phyloP scores from a whole-genome alignment of 192 early-diverging fungal genomes.

The Pecoramyces ruminantium region DNA sequence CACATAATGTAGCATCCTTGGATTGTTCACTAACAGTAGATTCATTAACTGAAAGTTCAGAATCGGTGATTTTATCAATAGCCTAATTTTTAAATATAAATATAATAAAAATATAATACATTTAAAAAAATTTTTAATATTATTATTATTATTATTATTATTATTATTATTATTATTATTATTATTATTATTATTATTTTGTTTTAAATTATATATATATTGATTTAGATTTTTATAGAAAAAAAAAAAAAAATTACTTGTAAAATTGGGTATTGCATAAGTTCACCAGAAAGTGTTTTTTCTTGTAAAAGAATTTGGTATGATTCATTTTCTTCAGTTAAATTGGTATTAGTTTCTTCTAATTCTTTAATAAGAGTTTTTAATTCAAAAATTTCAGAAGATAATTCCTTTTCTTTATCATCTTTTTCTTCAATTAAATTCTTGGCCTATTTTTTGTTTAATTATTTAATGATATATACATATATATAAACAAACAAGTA shows the following conservation, averaged over 20 bases:
- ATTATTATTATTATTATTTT: too few relatives aligned
- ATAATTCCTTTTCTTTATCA: neutral
- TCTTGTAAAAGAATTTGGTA: constrained; percentile 64
- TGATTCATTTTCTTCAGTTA: constrained; percentile 58
- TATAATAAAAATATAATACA: too few relatives aligned
- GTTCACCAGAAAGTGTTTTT: constrained; percentile 63
- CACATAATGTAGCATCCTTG: neutral
- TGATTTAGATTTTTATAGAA: too few relatives aligned
- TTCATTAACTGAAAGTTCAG: neutral
- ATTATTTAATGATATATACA: too few relatives aligned
- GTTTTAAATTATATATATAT: too few relatives aligned
- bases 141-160: too few relatives aligned
- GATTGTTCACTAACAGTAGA: neutral
- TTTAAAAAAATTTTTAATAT: too few relatives aligned
- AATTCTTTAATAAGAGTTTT: neutral
- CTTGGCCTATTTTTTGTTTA: neutral
- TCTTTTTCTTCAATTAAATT: neutral
- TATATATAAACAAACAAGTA: too few relatives aligned
- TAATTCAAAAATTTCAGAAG: neutral
- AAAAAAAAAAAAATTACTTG: neutral
- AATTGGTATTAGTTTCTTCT: neutral
- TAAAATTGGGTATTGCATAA: constrained; percentile 13
- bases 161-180: too few relatives aligned
- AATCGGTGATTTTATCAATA: neutral
- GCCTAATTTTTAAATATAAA: neutral